These are phyloP conservation scores for Phytophthora aleatoria DNA, from an alignment of 352 stramenopile species.

Conservation along the genomic window DNA sequence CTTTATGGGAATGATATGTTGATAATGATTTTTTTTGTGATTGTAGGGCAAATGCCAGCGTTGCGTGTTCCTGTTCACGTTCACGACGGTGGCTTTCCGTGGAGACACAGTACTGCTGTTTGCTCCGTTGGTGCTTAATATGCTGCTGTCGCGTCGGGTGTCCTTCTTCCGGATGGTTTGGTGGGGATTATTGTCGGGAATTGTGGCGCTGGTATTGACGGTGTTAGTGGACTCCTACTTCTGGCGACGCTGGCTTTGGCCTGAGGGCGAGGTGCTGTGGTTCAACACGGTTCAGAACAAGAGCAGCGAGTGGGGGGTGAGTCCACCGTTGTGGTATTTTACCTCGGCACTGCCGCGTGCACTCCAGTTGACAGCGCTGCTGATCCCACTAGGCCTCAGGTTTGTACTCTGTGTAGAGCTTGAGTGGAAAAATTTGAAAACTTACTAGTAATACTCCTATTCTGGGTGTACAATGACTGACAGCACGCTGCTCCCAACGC, in stretches of 20 bases:
- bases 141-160: conserved; percentile 81
- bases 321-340: conserved; percentile 97
- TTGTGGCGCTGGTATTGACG: conserved; percentile 81
- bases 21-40: not conserved
- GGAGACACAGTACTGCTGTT: conserved; percentile 98
- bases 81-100: conserved; percentile 96
- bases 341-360: conserved; percentile 93
- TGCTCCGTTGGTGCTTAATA: conserved; percentile 90
- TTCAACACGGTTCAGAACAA: conserved; percentile 97
- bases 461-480: not conserved
- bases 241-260: conserved; percentile 95
- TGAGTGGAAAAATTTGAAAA: not conserved
- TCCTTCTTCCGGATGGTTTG: conserved; percentile 78
- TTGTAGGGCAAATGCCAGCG: conserved; percentile 43
- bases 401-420: conserved; percentile 23
- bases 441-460: conserved; percentile 1
- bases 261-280: conserved; percentile 98
- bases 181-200: conserved; percentile 80
- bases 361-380: conserved; percentile 74
- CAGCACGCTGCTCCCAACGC: conserved; percentile 51
- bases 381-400: conserved; percentile 87
- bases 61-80: conserved; percentile 85
- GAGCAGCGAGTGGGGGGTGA: conserved; percentile 96
- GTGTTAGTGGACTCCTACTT: conserved; percentile 94
- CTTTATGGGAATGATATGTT: not conserved